Evolutionary conservation across 2,329 filamentous ascomycete species (phyloP), one percentile per base, ranked within the genome.

Genomic region (Aureobasidium sp.): DNA sequence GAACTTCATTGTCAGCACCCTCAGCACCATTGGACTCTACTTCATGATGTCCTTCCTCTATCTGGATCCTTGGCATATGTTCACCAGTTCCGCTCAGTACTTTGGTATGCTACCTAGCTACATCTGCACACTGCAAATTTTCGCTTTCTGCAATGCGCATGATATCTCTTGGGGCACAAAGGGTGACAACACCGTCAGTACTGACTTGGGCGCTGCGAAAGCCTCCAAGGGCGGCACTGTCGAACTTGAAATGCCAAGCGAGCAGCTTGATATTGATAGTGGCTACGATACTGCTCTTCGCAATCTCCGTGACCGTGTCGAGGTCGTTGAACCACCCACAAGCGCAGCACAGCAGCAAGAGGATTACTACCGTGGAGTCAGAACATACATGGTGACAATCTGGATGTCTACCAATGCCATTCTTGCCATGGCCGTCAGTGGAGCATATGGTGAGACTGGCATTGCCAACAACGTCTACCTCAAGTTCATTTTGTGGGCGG

Each of bases 161-260:
- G 94, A 99, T 72, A 91, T 99, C 21, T 95, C 92, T 0, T 99
- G 94, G 94, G 94, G 94, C 46, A 99, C 94, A 47, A 99, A 99
- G 77, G 94, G 94, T 61, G 94, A 99, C 80, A 99, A 99, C 74
- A 85, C 95, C 37, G 87, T 94, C 68, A 87, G 90, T 74, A 96
- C 89, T 8, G 95, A 99, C 71, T 84, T 99, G 0, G 94, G 94
- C 60, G 85, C 89, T 6, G 94, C 95, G 13, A 84, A 89, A 53
- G 86, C 88, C 65, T 89, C 88, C 60, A 83, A 83, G 47, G 79
- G 80, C 50, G 82, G 86, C 62, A 90, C 87, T 0, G 94, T 99
- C 68, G 90, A 96, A 73, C 81, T 99, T 6, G 94, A 99, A 70
- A 99, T 99, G 92, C 94, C 95, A 0, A 90, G 86, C 1, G 95